Evolutionary conservation across 1,284 basidiomycete species (phyloP).

Genomic region (Sphagnurus paluster): DNA sequence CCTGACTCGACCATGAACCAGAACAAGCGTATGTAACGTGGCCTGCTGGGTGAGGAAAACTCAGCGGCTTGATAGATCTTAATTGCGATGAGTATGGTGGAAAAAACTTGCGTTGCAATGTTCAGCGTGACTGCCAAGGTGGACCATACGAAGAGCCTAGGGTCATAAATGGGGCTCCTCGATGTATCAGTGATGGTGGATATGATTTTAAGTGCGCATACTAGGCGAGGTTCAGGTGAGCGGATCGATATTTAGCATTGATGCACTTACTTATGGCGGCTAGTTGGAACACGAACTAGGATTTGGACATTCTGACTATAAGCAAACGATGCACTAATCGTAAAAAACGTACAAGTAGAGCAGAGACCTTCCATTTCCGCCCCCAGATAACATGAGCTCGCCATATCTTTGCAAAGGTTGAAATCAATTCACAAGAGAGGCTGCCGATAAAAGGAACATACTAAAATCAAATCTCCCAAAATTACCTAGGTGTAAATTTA

Average conservation of each 20-base stretch:
- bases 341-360: slow-evolving; percentile 19
- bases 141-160: slow-evolving; percentile 22
- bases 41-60: slow-evolving; percentile 8
- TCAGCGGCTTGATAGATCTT: slow-evolving; percentile 24
- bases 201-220: slow-evolving; percentile 25
- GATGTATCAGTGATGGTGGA: slow-evolving; percentile 20
- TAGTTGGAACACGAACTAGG: slow-evolving; percentile 22
- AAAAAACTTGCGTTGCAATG: slow-evolving; percentile 25
- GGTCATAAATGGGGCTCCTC: slow-evolving; percentile 21
- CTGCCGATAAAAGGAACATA: slow-evolving; percentile 4
- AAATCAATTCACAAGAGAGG: neutral
- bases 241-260: neutral
- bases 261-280: slow-evolving; percentile 20
- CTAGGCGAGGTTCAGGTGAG: slow-evolving; percentile 6
- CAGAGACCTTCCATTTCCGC: slow-evolving; percentile 18
- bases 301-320: too few species aligned
- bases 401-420: slow-evolving; percentile 20
- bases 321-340: too few species aligned
- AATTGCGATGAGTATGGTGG: slow-evolving; percentile 22
- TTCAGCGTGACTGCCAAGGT: slow-evolving; percentile 26
- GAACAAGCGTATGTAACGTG: slow-evolving; percentile 20
- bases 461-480: slow-evolving; percentile 24
- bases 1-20: slow-evolving; percentile 26
- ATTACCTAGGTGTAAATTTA: slow-evolving; percentile 18
- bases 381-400: slow-evolving; percentile 27